Conservation (phyloP, 2,329 filamentous ascomycete genomes). For the Aureobasidium namibiae region DNA sequence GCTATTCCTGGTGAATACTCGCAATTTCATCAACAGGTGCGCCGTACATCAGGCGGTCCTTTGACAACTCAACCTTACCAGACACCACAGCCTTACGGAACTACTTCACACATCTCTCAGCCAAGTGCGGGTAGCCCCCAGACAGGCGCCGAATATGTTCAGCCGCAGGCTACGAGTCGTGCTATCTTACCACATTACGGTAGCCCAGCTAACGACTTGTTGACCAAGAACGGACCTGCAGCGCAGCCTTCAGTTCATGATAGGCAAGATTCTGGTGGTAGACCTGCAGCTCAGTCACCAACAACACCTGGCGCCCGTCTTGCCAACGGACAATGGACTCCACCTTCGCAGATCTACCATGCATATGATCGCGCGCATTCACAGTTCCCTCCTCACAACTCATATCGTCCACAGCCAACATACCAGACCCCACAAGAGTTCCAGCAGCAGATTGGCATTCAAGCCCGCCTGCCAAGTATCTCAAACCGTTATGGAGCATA, state of each 20-base stretch:
- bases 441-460: constrained; percentile 30
- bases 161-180: neutral
- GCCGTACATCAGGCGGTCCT: constrained; percentile 18
- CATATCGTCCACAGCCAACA: constrained; percentile 22
- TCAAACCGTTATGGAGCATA: constrained; percentile 26
- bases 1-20: constrained; percentile 29
- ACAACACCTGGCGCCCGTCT: constrained; percentile 18
- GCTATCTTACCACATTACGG: neutral
- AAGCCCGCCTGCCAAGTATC: constrained; percentile 23
- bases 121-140: neutral
- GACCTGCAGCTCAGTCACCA: constrained; percentile 12
- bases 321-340: constrained; percentile 24
- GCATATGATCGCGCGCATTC: constrained; percentile 7
- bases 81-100: constrained; percentile 7
- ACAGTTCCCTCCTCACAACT: neutral
- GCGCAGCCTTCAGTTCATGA: neutral
- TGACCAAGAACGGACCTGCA: neutral
- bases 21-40: constrained; percentile 21
- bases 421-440: constrained; percentile 39
- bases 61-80: constrained; percentile 7
- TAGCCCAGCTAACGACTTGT: neutral
- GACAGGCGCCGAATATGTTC: neutral
- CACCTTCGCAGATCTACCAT: constrained; percentile 24
- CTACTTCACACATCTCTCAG: neutral
- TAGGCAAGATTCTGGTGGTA: neutral